Conservation (phyloP, 2,329 filamentous ascomycete species). For the Colletotrichum orchidophilum region DNA sequence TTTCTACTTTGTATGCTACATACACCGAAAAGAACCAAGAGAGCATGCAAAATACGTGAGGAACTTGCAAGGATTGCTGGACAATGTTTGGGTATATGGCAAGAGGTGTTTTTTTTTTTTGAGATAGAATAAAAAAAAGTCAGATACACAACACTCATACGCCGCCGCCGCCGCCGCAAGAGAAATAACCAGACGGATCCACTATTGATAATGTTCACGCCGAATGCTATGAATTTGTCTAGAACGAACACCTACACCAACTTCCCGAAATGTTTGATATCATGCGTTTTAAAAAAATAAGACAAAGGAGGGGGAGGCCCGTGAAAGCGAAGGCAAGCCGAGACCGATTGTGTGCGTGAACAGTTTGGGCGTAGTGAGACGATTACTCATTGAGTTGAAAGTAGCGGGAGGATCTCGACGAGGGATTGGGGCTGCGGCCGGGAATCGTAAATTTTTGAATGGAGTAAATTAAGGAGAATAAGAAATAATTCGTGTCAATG, state of each 20-base stretch:
- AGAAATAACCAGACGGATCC: neutral
- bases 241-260: constrained; percentile 1
- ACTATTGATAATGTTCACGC: constrained; percentile 4
- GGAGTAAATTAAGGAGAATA: neutral
- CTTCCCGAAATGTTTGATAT: constrained; percentile 26
- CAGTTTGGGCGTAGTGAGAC: neutral
- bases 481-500: neutral
- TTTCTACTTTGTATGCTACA: neutral
- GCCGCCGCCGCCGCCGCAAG: neutral
- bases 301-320: neutral
- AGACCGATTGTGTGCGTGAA: neutral
- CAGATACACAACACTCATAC: neutral
- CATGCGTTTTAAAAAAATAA: constrained; percentile 17
- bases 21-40: neutral
- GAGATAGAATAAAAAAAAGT: neutral
- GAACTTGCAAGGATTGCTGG: neutral
- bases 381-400: constrained; percentile 4
- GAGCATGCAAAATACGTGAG: neutral
- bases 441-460: neutral
- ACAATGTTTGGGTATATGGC: neutral
- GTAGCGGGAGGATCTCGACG: neutral
- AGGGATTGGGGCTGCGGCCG: constrained; percentile 21
- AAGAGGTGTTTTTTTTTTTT: neutral
- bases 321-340: neutral
- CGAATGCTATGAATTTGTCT: constrained; percentile 26